Base-by-base conservation (phyloP, 305 asterid genomes). In the Rubia tinctorum region DNA sequence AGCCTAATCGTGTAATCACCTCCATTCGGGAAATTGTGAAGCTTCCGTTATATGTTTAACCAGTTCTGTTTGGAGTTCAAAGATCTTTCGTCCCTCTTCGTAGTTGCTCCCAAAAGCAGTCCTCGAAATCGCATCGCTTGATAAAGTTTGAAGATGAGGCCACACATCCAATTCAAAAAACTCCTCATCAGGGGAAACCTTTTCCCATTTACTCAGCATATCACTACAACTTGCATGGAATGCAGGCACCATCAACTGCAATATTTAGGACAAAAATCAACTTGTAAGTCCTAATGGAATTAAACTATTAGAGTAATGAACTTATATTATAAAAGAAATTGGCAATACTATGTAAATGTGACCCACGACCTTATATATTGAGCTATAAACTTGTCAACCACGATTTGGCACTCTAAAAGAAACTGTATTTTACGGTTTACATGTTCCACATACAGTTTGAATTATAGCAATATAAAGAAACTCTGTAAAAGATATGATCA, bases 181-280 rank as follows among this genome's bases (percentile, higher is more conserved):
- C 23, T 68, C 78, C 23, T 53, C 76, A 0, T 66, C 61, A 11
- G 59, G 5, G n/a, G 72, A 47, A 42, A 76, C 7, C 3, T 65
- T 42, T 45, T 73, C 67, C 81, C 76, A 76, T 77, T 60, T 77
- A 43, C n/a, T 77, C 60, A 77, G 20, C 76, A 80, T 64, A 15
- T 76, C 79, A 4, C 14, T 7, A 23, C 69, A 13, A 17, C 76
- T 69, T 23, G 49, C 14, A 30, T 70, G 8, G 45, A 80, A 80
- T 47, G 81, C 79, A 0, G 81, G 84, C 25, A 80, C 18, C 79
- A 80, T 80, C 58, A 17, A n/a, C n/a, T n/a, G n/a, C n/a, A n/a
- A n/a, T n/a, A n/a, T n/a, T n/a, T n/a, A n/a, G n/a, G n/a, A n/a
- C n/a, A n/a, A n/a, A n/a, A 60, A 80, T 80, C 7, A 8, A 58